Evolutionary conservation across 805 yeast genomes (phyloP), one percentile per base, ranked within the genome.

Genomic region (Metschnikowia borealis): DNA sequence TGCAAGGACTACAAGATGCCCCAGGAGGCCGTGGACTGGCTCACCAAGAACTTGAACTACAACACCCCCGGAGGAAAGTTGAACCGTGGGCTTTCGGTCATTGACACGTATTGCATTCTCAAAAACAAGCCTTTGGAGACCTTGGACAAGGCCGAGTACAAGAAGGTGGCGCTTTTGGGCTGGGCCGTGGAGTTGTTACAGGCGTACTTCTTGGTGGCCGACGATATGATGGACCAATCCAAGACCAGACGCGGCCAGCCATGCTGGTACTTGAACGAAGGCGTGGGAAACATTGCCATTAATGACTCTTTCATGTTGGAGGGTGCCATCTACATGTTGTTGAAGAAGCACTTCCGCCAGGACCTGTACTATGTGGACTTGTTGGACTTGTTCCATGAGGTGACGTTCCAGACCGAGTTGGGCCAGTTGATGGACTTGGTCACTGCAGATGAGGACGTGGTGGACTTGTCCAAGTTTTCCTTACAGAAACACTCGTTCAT

Each of bases 241-340:
- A 86, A 89, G 68, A 94, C 99, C 38, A 87, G 99, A 79, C 85
- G 99, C 69, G 99, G 97, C 53, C 97, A 92, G 73, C 94, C 97
- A 58, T 94, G 99, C 72, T 94, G 99, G 99, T 94, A 90, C 77
- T 83, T 78, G 64, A 79, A 73, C 34, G 83, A 80, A 58, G 82
- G 82, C 37, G 97, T 94, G 52, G 89, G 88, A 38, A 89, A 89
- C 67, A 85, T 94, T 66, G 99, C 99, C 52, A 94, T 94, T 70
- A 94, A 94, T 65, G 99, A 94, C 66, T 83, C 99, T 3, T 94
- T 94, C 70, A 89, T 94, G 94, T 79, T 94, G 58, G 99, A 94
- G 72, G 95, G 92, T 51, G 89, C 96, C 42, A 90, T 94, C 60
- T 94, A 94, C 73, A 74, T 89, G 53, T 73, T 94, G 55, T 79